These are phyloP conservation scores for Russula emetica DNA, from an alignment of 768 basidiomycete species.

Conservation along the genomic window DNA sequence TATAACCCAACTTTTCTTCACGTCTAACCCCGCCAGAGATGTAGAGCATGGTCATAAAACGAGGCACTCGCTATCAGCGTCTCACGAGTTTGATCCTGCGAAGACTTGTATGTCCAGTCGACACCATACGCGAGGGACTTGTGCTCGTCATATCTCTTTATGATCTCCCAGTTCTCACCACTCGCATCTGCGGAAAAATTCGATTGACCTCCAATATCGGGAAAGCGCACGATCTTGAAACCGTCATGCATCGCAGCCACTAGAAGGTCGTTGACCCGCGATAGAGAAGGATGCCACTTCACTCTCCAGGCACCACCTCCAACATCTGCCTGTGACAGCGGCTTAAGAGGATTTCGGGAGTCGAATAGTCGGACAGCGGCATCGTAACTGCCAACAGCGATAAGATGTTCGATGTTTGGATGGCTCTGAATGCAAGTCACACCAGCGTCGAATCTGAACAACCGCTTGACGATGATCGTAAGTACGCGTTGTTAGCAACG, in stretches of 20 bases:
- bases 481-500: not conserved
- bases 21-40: constrained; percentile 70
- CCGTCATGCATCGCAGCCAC: constrained; percentile 99
- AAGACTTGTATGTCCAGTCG: constrained; percentile 69
- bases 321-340: constrained; percentile 58
- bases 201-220: constrained; percentile 14
- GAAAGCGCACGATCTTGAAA: constrained; percentile 74
- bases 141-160: constrained; percentile 69
- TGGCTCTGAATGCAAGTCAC: constrained; percentile 87
- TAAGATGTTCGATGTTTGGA: constrained; percentile 68
- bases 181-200: constrained; percentile 9
- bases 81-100: constrained; percentile 30
- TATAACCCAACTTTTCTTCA: not conserved
- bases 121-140: constrained; percentile 84
- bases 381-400: constrained; percentile 96
- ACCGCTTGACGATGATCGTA: not conserved
- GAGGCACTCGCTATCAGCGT: constrained; percentile 83
- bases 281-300: constrained; percentile 83
- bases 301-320: constrained; percentile 95
- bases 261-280: constrained; percentile 69
- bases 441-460: constrained; percentile 79
- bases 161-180: constrained; percentile 37
- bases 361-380: constrained; percentile 78
- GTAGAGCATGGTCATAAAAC: constrained; percentile 88
- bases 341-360: constrained; percentile 55